Evolutionary conservation across 495 filamentous ascomycete genomes (phyloP).

Genomic region (Hypoxylon fuscum): DNA sequence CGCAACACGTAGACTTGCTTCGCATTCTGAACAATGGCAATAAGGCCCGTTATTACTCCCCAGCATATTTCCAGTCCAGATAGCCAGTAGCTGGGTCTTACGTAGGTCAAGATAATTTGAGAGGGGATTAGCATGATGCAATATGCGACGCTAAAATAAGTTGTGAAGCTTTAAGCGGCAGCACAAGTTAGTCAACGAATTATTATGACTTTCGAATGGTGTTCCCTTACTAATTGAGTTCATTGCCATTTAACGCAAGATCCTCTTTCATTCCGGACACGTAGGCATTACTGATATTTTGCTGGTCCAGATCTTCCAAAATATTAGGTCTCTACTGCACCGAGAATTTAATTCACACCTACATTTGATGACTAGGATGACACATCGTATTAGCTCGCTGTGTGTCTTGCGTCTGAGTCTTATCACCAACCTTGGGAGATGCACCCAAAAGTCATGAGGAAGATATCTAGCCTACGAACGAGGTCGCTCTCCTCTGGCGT

Average conservation of each 20-base stretch:
- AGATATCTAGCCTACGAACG: constrained; percentile 51
- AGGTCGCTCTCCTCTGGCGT: constrained; percentile 48
- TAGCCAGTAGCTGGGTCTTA: constrained; percentile 52
- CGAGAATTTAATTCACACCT: constrained; percentile 1
- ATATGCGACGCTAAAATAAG: constrained; percentile 58
- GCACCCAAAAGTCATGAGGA: constrained; percentile 55
- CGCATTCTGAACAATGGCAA: constrained; percentile 40
- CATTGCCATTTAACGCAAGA: constrained; percentile 48
- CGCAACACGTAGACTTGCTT: constrained; percentile 53
- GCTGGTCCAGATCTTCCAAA: constrained; percentile 49
- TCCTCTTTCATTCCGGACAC: constrained; percentile 58
- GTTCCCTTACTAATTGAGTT: constrained; percentile 48
- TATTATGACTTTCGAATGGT: not conserved
- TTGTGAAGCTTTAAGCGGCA: constrained; percentile 55
- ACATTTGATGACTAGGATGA: constrained; percentile 47
- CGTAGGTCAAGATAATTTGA: constrained; percentile 63
- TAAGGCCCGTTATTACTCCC: constrained; percentile 52
- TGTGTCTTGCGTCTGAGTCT: not conserved
- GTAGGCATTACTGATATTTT: constrained; percentile 56
- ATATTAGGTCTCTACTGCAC: constrained; percentile 4
- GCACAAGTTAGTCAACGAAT: not conserved
- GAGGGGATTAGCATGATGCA: constrained; percentile 57
- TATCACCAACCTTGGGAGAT: constrained; percentile 47
- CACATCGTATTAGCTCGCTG: constrained; percentile 5
- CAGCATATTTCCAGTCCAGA: constrained; percentile 54